Evolutionary conservation across 2,329 filamentous ascomycete genomes (phyloP).

Genomic region (Dichotomopilus funicola): DNA sequence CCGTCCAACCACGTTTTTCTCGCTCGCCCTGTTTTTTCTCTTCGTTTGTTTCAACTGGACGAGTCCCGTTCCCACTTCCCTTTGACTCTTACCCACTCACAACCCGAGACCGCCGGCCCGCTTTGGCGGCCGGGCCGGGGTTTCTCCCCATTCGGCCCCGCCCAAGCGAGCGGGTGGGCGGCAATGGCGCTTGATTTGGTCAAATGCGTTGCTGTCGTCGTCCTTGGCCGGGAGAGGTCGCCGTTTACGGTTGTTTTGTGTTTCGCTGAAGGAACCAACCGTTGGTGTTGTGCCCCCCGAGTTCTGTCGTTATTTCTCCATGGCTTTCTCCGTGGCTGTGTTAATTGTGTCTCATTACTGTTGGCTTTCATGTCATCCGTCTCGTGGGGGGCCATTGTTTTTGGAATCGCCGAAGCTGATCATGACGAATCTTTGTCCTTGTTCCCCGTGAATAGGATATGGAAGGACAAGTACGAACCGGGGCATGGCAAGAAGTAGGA

Average conservation of each 20-base stretch:
- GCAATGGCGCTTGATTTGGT: neutral
- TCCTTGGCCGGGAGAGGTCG: neutral
- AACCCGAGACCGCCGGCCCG: neutral
- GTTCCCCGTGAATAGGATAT: conserved; percentile 61
- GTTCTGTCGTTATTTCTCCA: neutral
- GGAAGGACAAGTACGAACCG: conserved; percentile 89
- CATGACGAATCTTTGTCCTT: neutral
- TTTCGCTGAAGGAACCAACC: neutral
- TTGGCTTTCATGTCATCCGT: neutral
- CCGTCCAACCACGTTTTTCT: neutral
- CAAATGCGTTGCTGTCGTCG: neutral
- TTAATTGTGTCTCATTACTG: conserved; percentile 6
- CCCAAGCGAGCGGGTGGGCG: neutral
- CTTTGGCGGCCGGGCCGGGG: neutral
- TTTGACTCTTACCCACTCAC: neutral
- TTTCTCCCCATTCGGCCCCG: neutral
- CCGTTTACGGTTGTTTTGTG: neutral
- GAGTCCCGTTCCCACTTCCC: neutral
- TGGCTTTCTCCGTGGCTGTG: neutral
- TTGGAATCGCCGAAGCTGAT: neutral
- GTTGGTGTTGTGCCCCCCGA: neutral
- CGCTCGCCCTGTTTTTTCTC: conserved; percentile 17
- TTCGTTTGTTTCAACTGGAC: neutral
- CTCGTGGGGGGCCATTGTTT: neutral
- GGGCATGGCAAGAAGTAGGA: conserved; percentile 37